Evolutionary conservation across 805 yeast species (phyloP).

Genomic region (Starmerella gropengiesseri): DNA sequence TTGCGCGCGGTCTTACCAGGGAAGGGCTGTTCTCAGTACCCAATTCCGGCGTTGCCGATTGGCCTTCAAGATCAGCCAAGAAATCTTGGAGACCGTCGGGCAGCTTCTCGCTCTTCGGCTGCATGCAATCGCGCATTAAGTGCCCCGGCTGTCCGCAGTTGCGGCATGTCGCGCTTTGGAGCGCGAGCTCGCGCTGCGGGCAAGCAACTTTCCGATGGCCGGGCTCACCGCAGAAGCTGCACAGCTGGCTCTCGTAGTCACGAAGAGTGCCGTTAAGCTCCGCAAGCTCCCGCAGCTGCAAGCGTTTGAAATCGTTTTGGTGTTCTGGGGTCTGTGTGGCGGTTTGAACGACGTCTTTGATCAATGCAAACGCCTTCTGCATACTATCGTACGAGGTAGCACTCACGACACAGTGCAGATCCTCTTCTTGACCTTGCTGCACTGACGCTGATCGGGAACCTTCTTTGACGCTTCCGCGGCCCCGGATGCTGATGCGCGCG

Average conservation of each 20-base stretch:
- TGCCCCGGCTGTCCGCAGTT: slow-evolving; percentile 79
- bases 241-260: slow-evolving; percentile 58
- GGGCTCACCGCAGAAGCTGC: slow-evolving; percentile 55
- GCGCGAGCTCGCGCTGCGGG: slow-evolving; percentile 42
- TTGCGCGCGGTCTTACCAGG: too few species aligned
- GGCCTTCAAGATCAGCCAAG: slow-evolving; percentile 7
- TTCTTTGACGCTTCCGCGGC: slow-evolving; percentile 91
- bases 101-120: neutral
- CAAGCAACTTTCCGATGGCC: slow-evolving; percentile 92
- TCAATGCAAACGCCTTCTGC: slow-evolving; percentile 58
- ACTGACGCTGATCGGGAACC: slow-evolving; percentile 35
- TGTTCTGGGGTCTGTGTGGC: slow-evolving; percentile 89
- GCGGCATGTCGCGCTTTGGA: slow-evolving; percentile 53
- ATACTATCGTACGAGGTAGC: slow-evolving; percentile 73
- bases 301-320: slow-evolving; percentile 81
- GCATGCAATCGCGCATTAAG: slow-evolving; percentile 74
- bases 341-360: slow-evolving; percentile 64
- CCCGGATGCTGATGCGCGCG: slow-evolving; percentile 82
- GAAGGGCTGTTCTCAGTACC: too few species aligned
- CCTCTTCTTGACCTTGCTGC: slow-evolving; percentile 57
- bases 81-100: slow-evolving; percentile 17
- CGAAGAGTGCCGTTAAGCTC: slow-evolving; percentile 88
- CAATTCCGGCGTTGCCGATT: too few species aligned
- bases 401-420: slow-evolving; percentile 75
- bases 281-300: slow-evolving; percentile 85